Evolutionary conservation across 1,284 basidiomycete genomes (phyloP), one percentile per base, ranked within the genome.

Genomic region (Cryptococcus sp.): DNA sequence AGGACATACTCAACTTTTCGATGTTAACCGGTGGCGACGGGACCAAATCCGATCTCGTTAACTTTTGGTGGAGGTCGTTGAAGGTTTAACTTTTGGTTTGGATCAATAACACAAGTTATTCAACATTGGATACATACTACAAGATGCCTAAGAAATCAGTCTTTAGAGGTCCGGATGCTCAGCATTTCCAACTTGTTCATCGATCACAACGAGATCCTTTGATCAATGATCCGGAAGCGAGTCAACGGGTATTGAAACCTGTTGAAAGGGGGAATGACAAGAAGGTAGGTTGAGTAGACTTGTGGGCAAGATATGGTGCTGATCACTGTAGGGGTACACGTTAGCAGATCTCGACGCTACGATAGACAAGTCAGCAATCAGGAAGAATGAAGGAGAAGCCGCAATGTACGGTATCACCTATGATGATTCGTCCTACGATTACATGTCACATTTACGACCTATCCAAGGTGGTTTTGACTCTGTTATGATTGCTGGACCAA

Each of bases 361-460:
- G 2, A 33, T 73, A 30, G 67, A 71, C 53, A 72, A 67, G 46
- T 59, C 53, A 36, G 56, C 58, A 31, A 64, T 75, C 35, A 67
- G 76, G 38, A 58, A 60, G 5, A 81, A 82, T 52, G 77, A 81
- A 58, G 96, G 94, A 55, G 90, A 98, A 79, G 96, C 96, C 0
- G 81, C 90, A 4, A 73, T 85, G 31, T 96, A 98, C 74, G 95
- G 93, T 8, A 80, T 99, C 69, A 93, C 92, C 78, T 98, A 85
- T 79, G 94, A 98, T 78, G 95, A 99, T 71, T 90, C 90, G n/a
- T 83, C 90, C 55, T 99, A 99, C 79, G 90, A 99, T 76, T 99
- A 99, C 80, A 95, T 98, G 90, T 88, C 95, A 77, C 96, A 99
- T 78, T 82, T 99, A 38, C 86, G 89, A 30, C 70, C 83, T 1